A percentile compares a stretch with the other conserved stretches of the same genome.
These are phyloP conservation scores for Dactylellina drechsleri DNA, from an alignment of 2,329 filamentous ascomycete species.

Conservation along the genomic window DNA sequence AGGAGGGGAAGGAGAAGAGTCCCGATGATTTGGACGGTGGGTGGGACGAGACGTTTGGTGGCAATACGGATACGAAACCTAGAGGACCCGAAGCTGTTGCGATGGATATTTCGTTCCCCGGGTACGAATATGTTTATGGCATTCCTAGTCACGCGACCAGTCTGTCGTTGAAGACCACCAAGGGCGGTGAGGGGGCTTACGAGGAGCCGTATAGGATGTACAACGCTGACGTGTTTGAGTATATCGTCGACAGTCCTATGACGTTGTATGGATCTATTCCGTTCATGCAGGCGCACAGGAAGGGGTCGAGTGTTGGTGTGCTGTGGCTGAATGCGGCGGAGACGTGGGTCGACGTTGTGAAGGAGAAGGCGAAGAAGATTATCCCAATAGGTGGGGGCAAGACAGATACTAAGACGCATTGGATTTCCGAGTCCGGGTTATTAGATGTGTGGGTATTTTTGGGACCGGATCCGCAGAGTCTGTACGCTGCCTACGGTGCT, in stretches of 20 bases:
- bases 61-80: constrained; percentile 95
- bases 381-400: constrained; percentile 76
- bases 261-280: constrained; percentile 97
- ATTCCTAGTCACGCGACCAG: constrained; percentile 93
- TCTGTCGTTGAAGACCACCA: constrained; percentile 87
- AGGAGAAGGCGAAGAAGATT: constrained; percentile 77
- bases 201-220: constrained; percentile 92
- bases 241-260: constrained; percentile 96
- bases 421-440: constrained; percentile 91
- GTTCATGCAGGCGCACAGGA: constrained; percentile 96
- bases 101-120: constrained; percentile 89
- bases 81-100: constrained; percentile 87
- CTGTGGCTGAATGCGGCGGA: constrained; percentile 98
- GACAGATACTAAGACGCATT: constrained; percentile 83
- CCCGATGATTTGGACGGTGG: constrained; percentile 72
- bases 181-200: constrained; percentile 85
- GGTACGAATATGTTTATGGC: constrained; percentile 91
- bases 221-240: constrained; percentile 98
- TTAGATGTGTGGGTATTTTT: constrained; percentile 95
- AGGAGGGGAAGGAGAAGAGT: constrained; percentile 65
- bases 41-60: constrained; percentile 98
- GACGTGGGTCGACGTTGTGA: constrained; percentile 95
- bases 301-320: constrained; percentile 90
- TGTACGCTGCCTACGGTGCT: constrained; percentile 84
- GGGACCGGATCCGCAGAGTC: constrained; percentile 82